Conservation (phyloP, 2,329 filamentous ascomycete species). For the Aureobasidium musti region DNA sequence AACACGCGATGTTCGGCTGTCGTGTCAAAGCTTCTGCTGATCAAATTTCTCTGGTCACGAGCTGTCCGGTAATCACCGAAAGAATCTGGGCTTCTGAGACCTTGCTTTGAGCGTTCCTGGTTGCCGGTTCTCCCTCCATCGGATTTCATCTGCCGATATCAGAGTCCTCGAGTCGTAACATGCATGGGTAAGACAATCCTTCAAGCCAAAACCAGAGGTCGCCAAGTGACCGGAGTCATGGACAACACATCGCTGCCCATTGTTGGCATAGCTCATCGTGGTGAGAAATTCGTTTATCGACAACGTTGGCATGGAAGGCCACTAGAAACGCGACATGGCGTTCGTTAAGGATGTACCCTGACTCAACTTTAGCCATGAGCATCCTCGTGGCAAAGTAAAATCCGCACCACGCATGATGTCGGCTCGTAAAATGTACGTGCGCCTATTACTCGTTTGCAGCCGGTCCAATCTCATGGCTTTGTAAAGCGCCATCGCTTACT, state of each 20-base stretch:
- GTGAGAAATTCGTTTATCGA: neutral
- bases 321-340: slow-evolving; percentile 12
- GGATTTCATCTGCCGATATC: neutral
- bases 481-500: slow-evolving; percentile 11
- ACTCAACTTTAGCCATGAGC: neutral
- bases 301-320: slow-evolving; percentile 21
- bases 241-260: neutral
- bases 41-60: neutral
- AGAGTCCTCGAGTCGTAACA: neutral
- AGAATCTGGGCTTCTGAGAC: neutral
- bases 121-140: neutral
- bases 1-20: neutral
- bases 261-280: neutral
- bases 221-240: neutral
- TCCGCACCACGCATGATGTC: neutral
- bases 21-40: neutral
- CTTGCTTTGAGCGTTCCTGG: neutral
- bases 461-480: neutral
- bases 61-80: neutral
- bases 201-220: neutral
- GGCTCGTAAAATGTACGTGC: slow-evolving; percentile 7
- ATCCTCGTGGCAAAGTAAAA: slow-evolving; percentile 24
- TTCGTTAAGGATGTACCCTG: slow-evolving; percentile 1
- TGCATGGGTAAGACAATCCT: neutral
- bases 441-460: neutral